These are phyloP conservation scores for Lachancea cidri DNA, from an alignment of 805 yeast genomes.

Conservation along the genomic window DNA sequence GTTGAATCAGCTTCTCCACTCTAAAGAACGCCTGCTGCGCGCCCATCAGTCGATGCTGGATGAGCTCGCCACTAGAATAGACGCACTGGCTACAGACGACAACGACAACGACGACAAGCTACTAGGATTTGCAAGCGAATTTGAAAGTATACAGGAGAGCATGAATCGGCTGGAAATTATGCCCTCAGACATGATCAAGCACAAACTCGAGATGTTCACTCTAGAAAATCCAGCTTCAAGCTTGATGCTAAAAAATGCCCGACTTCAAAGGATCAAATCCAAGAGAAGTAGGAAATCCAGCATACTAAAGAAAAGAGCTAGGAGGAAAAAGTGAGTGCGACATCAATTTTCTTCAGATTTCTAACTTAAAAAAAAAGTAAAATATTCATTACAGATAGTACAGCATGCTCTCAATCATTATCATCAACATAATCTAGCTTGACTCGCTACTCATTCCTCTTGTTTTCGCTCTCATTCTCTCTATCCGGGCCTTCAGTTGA, in stretches of 20 bases:
- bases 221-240: slow-evolving; percentile 5
- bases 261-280: neutral
- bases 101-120: neutral
- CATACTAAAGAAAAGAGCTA: neutral
- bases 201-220: slow-evolving; percentile 3
- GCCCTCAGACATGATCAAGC: slow-evolving; percentile 4
- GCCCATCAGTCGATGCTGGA: slow-evolving; percentile 3
- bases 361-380: no score
- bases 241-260: slow-evolving; percentile 4
- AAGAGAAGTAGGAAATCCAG: slow-evolving; percentile 2
- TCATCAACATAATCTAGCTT: neutral
- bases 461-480: slow-evolving; percentile 73
- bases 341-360: no score
- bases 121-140: neutral
- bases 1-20: slow-evolving; percentile 1
- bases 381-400: no score
- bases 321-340: slow-evolving; percentile 1
- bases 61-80: neutral
- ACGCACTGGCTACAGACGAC: neutral
- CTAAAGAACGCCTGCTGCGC: slow-evolving; percentile 7
- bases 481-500: slow-evolving; percentile 80
- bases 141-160: neutral
- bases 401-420: neutral
- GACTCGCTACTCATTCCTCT: slow-evolving; percentile 17
- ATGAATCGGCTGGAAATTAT: slow-evolving; percentile 4